phyloP scores from a whole-genome alignment of 2,329 filamentous ascomycete genomes.

The Aureobasidium leucospermi region DNA sequence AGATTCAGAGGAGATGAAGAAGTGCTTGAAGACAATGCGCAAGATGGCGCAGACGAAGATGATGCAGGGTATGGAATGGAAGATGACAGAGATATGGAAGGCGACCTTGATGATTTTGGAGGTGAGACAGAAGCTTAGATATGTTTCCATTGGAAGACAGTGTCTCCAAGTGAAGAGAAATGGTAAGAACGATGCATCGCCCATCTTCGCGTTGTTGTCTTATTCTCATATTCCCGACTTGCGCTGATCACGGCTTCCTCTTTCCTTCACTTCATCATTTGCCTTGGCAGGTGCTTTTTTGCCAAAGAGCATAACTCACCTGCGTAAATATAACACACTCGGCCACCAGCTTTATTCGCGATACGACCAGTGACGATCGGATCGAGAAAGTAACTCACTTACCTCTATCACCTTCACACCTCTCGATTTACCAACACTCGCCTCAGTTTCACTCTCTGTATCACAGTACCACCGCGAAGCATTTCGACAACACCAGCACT shows the following conservation, averaged over 20 bases:
- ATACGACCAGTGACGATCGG: no score
- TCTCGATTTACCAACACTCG: no score
- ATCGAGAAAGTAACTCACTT: no score
- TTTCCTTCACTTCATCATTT: no score
- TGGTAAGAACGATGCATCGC: neutral
- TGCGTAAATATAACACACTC: no score
- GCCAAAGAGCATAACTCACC: no score
- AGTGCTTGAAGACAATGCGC: neutral
- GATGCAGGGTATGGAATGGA: conserved; percentile 4
- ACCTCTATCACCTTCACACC: no score
- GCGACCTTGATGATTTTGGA: conserved; percentile 11
- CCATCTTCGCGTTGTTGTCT: neutral
- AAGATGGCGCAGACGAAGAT: conserved; percentile 9
- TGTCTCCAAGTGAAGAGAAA: neutral
- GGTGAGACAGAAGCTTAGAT: neutral
- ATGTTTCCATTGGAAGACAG: no score
- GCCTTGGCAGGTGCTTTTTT: no score
- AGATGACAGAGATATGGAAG: conserved; percentile 12
- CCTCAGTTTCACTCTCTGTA: neutral
- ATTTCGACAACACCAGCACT: neutral
- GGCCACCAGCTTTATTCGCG: no score
- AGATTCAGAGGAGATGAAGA: neutral
- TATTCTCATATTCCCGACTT: neutral
- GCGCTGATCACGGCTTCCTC: no score
- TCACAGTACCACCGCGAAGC: neutral